These are phyloP conservation scores for Terfezia boudieri DNA, from an alignment of 495 filamentous ascomycete genomes.

Conservation along the genomic window DNA sequence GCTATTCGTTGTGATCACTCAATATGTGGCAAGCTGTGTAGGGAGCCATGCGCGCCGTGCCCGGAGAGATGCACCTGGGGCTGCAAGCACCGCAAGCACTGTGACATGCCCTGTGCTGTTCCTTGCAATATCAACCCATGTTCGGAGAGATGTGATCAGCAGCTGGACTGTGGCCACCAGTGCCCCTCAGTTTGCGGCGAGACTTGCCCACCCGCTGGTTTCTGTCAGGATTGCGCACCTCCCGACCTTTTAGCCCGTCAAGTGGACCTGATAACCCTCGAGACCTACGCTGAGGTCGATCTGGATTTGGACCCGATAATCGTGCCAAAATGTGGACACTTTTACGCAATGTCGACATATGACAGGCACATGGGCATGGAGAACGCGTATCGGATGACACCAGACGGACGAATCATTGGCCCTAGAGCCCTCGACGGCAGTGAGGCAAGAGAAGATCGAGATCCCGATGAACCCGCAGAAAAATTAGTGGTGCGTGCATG, in stretches of 20 bases:
- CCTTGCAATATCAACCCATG: conserved; percentile 45
- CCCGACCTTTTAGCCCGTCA: conserved; percentile 23
- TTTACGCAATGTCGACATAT: conserved; percentile 37
- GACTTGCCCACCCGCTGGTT: conserved; percentile 29
- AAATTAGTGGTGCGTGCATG: conserved; percentile 19
- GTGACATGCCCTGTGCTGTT: conserved; percentile 41
- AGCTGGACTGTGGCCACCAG: conserved; percentile 41
- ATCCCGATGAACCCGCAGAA: too few species aligned
- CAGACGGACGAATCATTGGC: conserved; percentile 14
- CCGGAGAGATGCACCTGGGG: conserved; percentile 32
- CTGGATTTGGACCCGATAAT: conserved; percentile 37
- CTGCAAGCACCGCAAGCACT: conserved; percentile 33
- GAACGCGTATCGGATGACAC: conserved; percentile 32
- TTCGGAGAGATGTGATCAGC: conserved; percentile 34
- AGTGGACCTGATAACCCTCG: conserved; percentile 32
- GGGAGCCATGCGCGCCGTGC: conserved; percentile 44
- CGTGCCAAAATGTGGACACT: conserved; percentile 42
- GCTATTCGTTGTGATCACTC: conserved; percentile 42
- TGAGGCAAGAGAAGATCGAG: too few species aligned
- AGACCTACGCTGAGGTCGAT: conserved; percentile 32
- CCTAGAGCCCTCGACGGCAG: too few species aligned
- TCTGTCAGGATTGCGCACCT: conserved; percentile 34
- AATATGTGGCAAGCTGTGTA: conserved; percentile 33
- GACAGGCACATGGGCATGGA: conserved; percentile 43
- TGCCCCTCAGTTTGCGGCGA: conserved; percentile 51